phyloP scores from a whole-genome alignment of 2,329 filamentous ascomycete genomes.

The Aspergillus fumigatiaffinis region DNA sequence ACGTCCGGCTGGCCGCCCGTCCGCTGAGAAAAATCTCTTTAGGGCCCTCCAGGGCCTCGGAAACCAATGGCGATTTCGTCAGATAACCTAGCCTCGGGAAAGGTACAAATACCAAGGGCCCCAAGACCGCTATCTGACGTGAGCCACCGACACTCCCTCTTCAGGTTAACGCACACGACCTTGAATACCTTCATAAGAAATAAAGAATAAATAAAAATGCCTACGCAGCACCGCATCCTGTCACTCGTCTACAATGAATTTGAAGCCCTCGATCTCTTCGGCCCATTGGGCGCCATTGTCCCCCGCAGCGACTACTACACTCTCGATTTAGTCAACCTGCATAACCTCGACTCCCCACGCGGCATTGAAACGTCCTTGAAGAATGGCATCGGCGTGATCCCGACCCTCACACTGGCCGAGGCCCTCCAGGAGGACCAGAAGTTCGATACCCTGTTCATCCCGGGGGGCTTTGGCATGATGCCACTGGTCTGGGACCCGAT shows the following conservation, averaged over 20 bases:
- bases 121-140: neutral
- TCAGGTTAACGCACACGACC: neutral
- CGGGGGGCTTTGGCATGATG: conserved; percentile 54
- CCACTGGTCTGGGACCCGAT: conserved; percentile 13
- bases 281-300: conserved; percentile 44
- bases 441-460: conserved; percentile 63
- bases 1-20: too few relatives aligned
- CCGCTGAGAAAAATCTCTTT: neutral
- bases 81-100: neutral
- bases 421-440: conserved; percentile 47
- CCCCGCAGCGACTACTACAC: conserved; percentile 17
- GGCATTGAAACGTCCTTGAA: conserved; percentile 22
- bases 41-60: neutral
- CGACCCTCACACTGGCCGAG: conserved; percentile 54
- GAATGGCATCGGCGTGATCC: conserved; percentile 31
- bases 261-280: conserved; percentile 42
- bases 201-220: too few relatives aligned
- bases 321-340: conserved; percentile 26
- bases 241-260: conserved; percentile 40
- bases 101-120: neutral
- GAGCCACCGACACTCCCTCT: neutral
- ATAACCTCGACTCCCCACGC: conserved; percentile 28
- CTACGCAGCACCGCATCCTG: neutral
- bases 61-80: neutral
- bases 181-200: neutral